Evolutionary conservation across 2,329 filamentous ascomycete species (phyloP), one percentile per base, ranked within the genome.

Genomic region (Epichloe festucae): DNA sequence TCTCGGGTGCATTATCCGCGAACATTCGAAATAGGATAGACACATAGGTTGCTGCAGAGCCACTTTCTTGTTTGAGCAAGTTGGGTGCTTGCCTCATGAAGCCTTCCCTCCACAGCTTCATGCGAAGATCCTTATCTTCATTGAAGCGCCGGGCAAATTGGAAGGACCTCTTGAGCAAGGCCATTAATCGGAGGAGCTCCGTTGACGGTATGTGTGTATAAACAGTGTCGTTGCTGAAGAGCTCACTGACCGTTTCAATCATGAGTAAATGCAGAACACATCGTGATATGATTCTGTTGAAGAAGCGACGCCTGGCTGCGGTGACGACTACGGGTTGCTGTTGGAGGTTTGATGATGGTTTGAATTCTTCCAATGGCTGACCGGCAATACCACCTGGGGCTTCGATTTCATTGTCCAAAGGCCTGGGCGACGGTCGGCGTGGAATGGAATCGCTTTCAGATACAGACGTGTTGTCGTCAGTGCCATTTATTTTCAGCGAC

Each of bases 1-100:
- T 81, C 68, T 96, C 90, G 7, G 86, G 83, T 39, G 84, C 81
- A 54, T 86, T 84, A 63, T 99, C 93, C 46, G 88, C 86, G 68
- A 95, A 98, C 93, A 99, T 98, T 48, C 93, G 79, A 70, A 98
- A 89, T 31, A 99, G 73, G 58, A 99, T 98, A 55, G 86, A 86
- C 38, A 98, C 89, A 65, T 98, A 99, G 1, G 94, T 96, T 2
- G 88, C 87, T 0, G 93, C 93, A 51, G 85, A 87, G 41, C 93
- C 91, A 55, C 82, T 88, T 70, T 99, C 93, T 66, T 99, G 93
- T 72, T 98, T 98, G 34, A 99, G 78, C 12, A 99, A 75, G 62
- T 99, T 99, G 3, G 93, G 93, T 15, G 93, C 91, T 65, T 98
- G 93, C 70, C 95, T 95, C 93, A 99, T 99, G 75, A 98, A 99